Percentiles rank a stretch among this genome's conserved stretches.
These are phyloP conservation scores for Mycosphaerella sp. DNA, from an alignment of 2,329 filamentous ascomycete species.

Conservation along the genomic window DNA sequence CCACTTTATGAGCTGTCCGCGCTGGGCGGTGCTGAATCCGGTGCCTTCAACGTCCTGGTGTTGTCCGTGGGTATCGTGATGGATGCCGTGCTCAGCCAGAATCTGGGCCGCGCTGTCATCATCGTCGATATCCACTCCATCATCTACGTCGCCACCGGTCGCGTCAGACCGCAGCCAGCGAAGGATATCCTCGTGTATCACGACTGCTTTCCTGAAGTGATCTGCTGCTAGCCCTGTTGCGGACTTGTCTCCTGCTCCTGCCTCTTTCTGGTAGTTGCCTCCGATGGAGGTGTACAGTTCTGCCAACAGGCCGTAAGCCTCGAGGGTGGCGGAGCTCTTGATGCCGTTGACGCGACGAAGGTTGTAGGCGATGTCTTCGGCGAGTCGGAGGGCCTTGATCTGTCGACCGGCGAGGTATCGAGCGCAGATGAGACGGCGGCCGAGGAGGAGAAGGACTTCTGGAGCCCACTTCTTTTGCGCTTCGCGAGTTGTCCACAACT, in stretches of 20 bases:
- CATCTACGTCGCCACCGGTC: slow-evolving; percentile 27
- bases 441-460: slow-evolving; percentile 46
- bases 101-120: slow-evolving; percentile 36
- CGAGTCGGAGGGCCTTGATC: slow-evolving; percentile 41
- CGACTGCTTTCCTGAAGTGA: slow-evolving; percentile 37
- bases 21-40: slow-evolving; percentile 24
- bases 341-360: slow-evolving; percentile 48
- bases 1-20: slow-evolving; percentile 30
- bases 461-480: slow-evolving; percentile 42
- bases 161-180: slow-evolving; percentile 26
- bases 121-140: slow-evolving; percentile 28
- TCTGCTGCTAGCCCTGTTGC: slow-evolving; percentile 31
- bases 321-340: slow-evolving; percentile 43
- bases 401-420: slow-evolving; percentile 46
- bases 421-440: slow-evolving; percentile 48
- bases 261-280: slow-evolving; percentile 36
- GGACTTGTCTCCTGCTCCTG: slow-evolving; percentile 34
- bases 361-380: slow-evolving; percentile 52
- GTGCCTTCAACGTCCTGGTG: slow-evolving; percentile 21
- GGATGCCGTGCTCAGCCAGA: slow-evolving; percentile 33
- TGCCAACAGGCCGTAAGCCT: slow-evolving; percentile 46
- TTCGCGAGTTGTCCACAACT: slow-evolving; percentile 44
- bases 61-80: slow-evolving; percentile 22
- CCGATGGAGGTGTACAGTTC: slow-evolving; percentile 43
- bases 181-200: slow-evolving; percentile 32